Evolutionary conservation across 2,329 filamentous ascomycete species (phyloP).

Genomic region (Didymellaceae sp.): DNA sequence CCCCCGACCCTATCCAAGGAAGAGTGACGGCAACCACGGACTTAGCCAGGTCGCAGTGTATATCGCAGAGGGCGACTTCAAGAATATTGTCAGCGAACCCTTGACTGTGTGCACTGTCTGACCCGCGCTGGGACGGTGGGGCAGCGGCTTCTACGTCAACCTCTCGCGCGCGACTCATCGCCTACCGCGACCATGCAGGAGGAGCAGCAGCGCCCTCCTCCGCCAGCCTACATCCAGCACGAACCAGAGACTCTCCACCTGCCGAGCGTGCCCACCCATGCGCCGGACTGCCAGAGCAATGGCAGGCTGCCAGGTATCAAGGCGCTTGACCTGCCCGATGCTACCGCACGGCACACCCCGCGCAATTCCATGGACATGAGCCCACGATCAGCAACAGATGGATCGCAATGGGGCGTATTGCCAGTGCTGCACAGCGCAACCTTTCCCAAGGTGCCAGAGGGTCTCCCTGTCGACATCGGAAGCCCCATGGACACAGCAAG

Average conservation of each 20-base stretch:
- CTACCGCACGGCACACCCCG: slow-evolving; percentile 32
- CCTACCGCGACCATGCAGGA: slow-evolving; percentile 34
- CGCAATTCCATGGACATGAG: slow-evolving; percentile 46
- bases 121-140: slow-evolving; percentile 17
- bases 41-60: neutral
- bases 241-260: slow-evolving; percentile 50
- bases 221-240: slow-evolving; percentile 53
- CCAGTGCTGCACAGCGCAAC: slow-evolving; percentile 34
- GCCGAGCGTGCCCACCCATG: slow-evolving; percentile 51
- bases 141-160: slow-evolving; percentile 7
- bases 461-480: slow-evolving; percentile 42
- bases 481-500: slow-evolving; percentile 55
- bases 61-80: neutral
- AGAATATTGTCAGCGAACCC: neutral
- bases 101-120: slow-evolving; percentile 1
- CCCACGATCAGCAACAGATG: slow-evolving; percentile 32
- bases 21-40: slow-evolving; percentile 19
- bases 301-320: slow-evolving; percentile 53
- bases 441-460: slow-evolving; percentile 45
- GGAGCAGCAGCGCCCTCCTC: slow-evolving; percentile 49
- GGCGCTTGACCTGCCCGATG: slow-evolving; percentile 50
- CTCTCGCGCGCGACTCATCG: neutral
- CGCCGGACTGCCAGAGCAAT: slow-evolving; percentile 30
- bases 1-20: slow-evolving; percentile 9
- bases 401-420: slow-evolving; percentile 36